These are phyloP conservation scores for Crithidia expoeki DNA, from an alignment of 208 protist species.

Conservation along the genomic window DNA sequence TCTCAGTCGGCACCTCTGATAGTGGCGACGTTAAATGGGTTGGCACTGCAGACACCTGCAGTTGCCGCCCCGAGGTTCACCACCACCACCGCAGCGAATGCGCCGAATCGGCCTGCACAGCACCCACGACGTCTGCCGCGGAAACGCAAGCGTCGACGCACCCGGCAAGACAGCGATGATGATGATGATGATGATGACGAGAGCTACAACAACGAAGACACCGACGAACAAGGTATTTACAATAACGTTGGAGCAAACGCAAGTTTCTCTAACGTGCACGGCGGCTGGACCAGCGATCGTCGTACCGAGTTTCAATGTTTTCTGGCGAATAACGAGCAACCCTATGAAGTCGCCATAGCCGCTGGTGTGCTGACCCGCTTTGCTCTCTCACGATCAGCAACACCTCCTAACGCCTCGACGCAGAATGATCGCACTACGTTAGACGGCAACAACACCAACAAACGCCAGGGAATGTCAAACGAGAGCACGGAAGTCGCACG, in stretches of 20 bases:
- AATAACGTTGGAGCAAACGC: too few relatives aligned
- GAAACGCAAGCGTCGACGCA: slow-evolving; percentile 1
- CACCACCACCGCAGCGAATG: too few relatives aligned
- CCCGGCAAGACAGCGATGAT: neutral
- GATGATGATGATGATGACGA: neutral
- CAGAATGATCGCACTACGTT: too few relatives aligned
- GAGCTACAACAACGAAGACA: neutral
- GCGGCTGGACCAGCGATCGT: neutral
- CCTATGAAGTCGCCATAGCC: slow-evolving; percentile 15
- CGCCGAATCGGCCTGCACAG: too few relatives aligned
- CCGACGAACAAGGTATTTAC: too few relatives aligned
- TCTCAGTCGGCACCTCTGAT: neutral
- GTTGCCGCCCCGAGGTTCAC: too few relatives aligned
- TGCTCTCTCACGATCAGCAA: neutral
- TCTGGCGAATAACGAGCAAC: neutral
- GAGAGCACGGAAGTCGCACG: too few relatives aligned
- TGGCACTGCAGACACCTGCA: slow-evolving; percentile 9
- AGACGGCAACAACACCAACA: too few relatives aligned
- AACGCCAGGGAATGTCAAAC: too few relatives aligned
- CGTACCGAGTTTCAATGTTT: slow-evolving; percentile 6
- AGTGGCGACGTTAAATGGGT: neutral
- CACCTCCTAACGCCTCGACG: too few relatives aligned
- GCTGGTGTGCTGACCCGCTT: slow-evolving; percentile 20
- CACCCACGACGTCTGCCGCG: too few relatives aligned
- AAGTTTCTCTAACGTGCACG: too few relatives aligned